Evolutionary conservation across 2,329 filamentous ascomycete genomes (phyloP).

Genomic region (Tolypocladium ovalisporum): DNA sequence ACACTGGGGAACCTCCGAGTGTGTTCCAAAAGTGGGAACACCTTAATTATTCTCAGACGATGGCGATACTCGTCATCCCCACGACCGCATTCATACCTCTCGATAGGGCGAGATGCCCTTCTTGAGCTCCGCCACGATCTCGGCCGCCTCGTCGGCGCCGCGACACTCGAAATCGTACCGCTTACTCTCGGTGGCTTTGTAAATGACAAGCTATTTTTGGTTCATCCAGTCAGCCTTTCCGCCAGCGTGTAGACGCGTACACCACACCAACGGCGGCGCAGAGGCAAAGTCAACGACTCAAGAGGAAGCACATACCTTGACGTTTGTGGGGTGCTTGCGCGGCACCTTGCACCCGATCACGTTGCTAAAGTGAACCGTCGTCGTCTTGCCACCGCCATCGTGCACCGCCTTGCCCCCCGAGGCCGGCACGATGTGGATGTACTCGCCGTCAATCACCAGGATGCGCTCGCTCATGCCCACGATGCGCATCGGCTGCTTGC

Average conservation of each 20-base stretch:
- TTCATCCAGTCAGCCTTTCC: background rate
- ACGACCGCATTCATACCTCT: slow-evolving; percentile 24
- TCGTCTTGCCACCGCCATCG: slow-evolving; percentile 58
- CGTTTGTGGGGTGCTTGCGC: slow-evolving; percentile 68
- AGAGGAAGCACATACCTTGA: slow-evolving; percentile 46
- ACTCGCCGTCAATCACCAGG: slow-evolving; percentile 73
- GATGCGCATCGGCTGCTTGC: slow-evolving; percentile 74
- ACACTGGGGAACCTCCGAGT: background rate
- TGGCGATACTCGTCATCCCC: too few relatives aligned
- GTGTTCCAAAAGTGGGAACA: background rate
- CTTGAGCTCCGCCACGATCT: slow-evolving; percentile 70
- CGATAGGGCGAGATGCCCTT: slow-evolving; percentile 61
- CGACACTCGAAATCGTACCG: slow-evolving; percentile 79
- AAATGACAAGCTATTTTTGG: slow-evolving; percentile 51
- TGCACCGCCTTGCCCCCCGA: slow-evolving; percentile 54
- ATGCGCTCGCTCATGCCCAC: slow-evolving; percentile 65
- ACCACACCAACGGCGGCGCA: background rate
- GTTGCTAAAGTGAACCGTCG: slow-evolving; percentile 72
- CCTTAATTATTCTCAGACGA: too few relatives aligned
- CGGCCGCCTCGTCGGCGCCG: slow-evolving; percentile 59
- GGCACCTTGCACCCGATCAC: slow-evolving; percentile 76
- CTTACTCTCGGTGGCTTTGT: slow-evolving; percentile 65
- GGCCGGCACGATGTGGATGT: slow-evolving; percentile 73
- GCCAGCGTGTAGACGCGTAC: background rate
- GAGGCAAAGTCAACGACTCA: background rate